These are phyloP conservation scores for Oryza rufipogon DNA, from an alignment of 176 grass and related monocot genomes.

Conservation along the genomic window DNA sequence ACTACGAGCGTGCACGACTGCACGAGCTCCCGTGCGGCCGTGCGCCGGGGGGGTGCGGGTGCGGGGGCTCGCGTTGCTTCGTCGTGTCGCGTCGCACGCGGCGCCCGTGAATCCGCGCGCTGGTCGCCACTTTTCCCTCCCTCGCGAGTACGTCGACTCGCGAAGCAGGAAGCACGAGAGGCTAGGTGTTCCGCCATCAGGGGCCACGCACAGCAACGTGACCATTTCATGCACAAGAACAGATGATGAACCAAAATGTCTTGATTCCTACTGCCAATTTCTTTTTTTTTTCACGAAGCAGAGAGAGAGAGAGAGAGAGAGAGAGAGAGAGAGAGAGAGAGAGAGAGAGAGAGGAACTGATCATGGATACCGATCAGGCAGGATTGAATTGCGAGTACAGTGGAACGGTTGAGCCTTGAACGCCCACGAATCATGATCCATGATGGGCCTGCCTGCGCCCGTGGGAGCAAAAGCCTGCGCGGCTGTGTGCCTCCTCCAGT, in stretches of 20 bases:
- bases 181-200: too few relatives aligned
- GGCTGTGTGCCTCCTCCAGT: background rate
- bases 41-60: too few relatives aligned
- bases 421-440: slow-evolving; percentile 35
- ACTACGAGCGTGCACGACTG: too few relatives aligned
- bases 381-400: slow-evolving; percentile 26
- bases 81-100: too few relatives aligned
- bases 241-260: background rate
- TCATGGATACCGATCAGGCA: background rate
- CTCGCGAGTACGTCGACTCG: too few relatives aligned
- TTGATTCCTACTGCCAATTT: background rate
- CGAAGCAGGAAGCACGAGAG: too few relatives aligned
- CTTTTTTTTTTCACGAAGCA: background rate
- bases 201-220: too few relatives aligned
- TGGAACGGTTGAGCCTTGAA: slow-evolving; percentile 9
- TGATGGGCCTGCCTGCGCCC: slow-evolving; percentile 46
- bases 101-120: too few relatives aligned
- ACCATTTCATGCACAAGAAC: background rate
- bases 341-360: background rate
- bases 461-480: slow-evolving; percentile 50
- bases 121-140: too few relatives aligned
- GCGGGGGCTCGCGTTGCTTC: too few relatives aligned
- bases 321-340: background rate
- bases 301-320: background rate
- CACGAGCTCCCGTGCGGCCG: too few relatives aligned